Evolutionary conservation across 345 rosid species (phyloP), one percentile per base, ranked within the genome.

Genomic region (Gossypium mustelinum): DNA sequence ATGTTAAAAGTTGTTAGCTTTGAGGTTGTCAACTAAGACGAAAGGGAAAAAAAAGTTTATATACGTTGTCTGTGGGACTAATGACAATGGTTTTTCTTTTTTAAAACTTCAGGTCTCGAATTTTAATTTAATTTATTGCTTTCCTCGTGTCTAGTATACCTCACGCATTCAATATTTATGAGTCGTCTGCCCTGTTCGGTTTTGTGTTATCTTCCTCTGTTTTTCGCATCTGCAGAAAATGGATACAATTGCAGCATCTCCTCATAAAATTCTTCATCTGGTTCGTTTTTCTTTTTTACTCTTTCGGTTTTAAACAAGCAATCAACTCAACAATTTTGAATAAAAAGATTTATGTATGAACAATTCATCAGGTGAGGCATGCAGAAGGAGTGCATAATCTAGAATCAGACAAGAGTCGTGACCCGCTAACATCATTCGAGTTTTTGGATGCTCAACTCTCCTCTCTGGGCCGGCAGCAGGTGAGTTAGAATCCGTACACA

Each of bases 331-430:
- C 7, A 34, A 34, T 34, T 34, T 34, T n/a, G 3, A 3, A n/a
- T 54, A 16, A 52, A 7, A 17, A 17, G 7, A 17, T 10, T 9
- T 20, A 9, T 57, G 13, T 57, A 24, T 55, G 29, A 41, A 41
- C 17, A 22, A 57, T 3, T 78, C 61, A 57, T 9, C 77, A 94
- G 98, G 93, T 92, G 75, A 85, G 98, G 75, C 97, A 94, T 79
- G 98, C 97, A 9, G 88, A 94, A 78, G 97, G 98, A 78, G 48
- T 86, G 78, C 98, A 92, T 68, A 94, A 94, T 45, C 92, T 92
- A 4, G 97, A 68, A 77, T 92, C 92, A 68, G 89, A 88, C 11
- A 87, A 88, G 80, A 78, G 87, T 41, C 27, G 65, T 25, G 73
- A 62, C 0, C 85, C 84, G 12, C 86, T 85, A 76, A 60, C 85